Conservation (phyloP, 2,329 filamentous ascomycete genomes). For the Botryotinia calthae region DNA sequence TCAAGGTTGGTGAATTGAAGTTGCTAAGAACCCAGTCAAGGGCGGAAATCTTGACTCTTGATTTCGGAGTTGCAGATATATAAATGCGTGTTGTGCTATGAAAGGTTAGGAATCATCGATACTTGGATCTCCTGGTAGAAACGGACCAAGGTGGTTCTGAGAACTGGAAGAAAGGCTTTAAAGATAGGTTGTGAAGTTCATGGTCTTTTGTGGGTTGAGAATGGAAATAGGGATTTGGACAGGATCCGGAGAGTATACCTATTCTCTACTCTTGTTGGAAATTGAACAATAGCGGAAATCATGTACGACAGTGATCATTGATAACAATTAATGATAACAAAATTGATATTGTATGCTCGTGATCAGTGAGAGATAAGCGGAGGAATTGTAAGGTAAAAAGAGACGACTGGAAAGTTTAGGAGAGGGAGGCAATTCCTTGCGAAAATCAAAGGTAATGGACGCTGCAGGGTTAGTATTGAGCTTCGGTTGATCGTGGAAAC, state of each 20-base stretch:
- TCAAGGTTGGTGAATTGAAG: background rate
- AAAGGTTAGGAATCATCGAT: background rate
- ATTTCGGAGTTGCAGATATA: background rate
- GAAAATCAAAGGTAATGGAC: too few species aligned
- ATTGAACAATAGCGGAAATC: background rate
- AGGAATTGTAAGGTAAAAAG: background rate
- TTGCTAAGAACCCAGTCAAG: too few species aligned
- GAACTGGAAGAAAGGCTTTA: too few species aligned
- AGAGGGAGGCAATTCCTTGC: too few species aligned
- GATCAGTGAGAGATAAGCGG: background rate
- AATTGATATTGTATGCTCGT: background rate
- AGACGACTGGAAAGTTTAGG: background rate
- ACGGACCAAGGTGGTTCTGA: too few species aligned
- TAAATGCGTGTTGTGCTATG: background rate
- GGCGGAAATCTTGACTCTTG: background rate
- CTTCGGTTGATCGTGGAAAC: too few species aligned
- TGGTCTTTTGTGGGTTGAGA: background rate
- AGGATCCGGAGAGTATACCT: too few species aligned
- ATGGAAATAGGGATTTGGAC: background rate
- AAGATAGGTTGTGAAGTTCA: too few species aligned
- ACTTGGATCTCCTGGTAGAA: background rate
- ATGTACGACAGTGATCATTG: rapidly evolving
- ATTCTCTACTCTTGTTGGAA: too few species aligned
- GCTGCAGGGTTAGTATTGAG: too few species aligned
- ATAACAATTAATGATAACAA: background rate